Evolutionary conservation across 2,329 filamentous ascomycete genomes (phyloP), one percentile per base, ranked within the genome.

Genomic region (Coniella lustricola): DNA sequence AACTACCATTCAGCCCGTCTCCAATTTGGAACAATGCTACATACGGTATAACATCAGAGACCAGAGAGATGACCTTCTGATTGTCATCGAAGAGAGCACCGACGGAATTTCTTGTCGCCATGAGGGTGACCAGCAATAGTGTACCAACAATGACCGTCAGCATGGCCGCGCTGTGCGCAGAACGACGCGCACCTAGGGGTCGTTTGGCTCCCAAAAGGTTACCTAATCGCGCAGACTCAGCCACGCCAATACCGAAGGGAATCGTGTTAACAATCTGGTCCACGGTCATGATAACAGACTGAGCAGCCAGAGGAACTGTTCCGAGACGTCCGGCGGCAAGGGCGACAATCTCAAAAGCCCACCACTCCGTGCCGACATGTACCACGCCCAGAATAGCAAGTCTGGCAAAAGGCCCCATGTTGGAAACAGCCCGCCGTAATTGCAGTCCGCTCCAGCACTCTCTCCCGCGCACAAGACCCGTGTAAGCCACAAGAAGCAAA

Each of bases 301-400:
- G 89, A 0, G 89, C 86, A 1, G 89, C 89, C 0, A 95, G 73
- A 0, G 87, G 77, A 31, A 90, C 77, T 0, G 86, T 90, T 3
- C 90, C 90, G 0, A 95, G 76, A 32, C 83, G 77, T 1, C 89
- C 89, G 4, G 89, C 88, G 2, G 85, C 87, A 0, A 94, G 76
- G 1, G 88, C 87, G 2, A 94, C 87, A 55, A 94, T 91, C 66
- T 94, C 89, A 58, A 95, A 95, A 0, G 89, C 90, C 89, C 89
- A 94, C 89, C 88, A 95, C 66, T 95, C 90, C 0, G 88, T 93
- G 3, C 87, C 90, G 4, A 95, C 86, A 55, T 94, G 89, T 3
- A 94, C 68, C 36, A 94, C 74, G 0, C 89, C 90, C 0, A 94
- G 71, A 13, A 85, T 65, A 0, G 89, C 87, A 3, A 95, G 78